Evolutionary conservation across 2,329 filamentous ascomycete species (phyloP).

Genomic region (Paecilomyces sp.): DNA sequence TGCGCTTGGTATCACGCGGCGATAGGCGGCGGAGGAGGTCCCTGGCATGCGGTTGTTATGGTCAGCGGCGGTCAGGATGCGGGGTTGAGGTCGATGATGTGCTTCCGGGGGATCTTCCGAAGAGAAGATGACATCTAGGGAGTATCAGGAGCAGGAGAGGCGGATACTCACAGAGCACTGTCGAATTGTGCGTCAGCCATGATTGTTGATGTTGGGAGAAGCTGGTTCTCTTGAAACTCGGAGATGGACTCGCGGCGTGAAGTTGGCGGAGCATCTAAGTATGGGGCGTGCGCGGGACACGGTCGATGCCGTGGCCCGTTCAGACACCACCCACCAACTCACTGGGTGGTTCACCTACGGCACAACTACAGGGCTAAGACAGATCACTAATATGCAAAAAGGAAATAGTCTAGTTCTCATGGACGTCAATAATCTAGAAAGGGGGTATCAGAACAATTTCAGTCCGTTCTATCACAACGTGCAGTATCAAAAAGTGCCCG

Average conservation of each 20-base stretch:
- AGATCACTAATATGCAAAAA: constrained; percentile 4
- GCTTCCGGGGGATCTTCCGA: not conserved
- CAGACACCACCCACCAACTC: not conserved
- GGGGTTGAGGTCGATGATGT: constrained; percentile 13
- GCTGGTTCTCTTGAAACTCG: not conserved
- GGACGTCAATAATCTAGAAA: not conserved
- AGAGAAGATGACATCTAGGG: not conserved
- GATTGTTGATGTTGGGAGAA: constrained; percentile 12
- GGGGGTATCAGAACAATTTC: not conserved
- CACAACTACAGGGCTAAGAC: not conserved
- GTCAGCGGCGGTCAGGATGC: constrained; percentile 7
- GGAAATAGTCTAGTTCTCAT: not conserved
- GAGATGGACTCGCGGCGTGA: not conserved
- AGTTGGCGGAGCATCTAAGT: constrained; percentile 7
- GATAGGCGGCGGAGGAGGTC: constrained; percentile 97
- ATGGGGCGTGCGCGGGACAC: constrained; percentile 10
- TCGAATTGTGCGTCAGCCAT: constrained; percentile 45
- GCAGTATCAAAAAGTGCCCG: not conserved
- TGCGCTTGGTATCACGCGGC: constrained; percentile 80
- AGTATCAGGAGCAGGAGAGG: not conserved
- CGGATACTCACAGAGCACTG: constrained; percentile 40
- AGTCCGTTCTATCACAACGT: not conserved
- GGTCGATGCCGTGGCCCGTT: constrained; percentile 8
- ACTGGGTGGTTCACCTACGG: not conserved
- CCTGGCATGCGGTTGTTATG: constrained; percentile 42